Conservation (phyloP, 1,284 basidiomycete species). For the Trichosporon sp. region DNA sequence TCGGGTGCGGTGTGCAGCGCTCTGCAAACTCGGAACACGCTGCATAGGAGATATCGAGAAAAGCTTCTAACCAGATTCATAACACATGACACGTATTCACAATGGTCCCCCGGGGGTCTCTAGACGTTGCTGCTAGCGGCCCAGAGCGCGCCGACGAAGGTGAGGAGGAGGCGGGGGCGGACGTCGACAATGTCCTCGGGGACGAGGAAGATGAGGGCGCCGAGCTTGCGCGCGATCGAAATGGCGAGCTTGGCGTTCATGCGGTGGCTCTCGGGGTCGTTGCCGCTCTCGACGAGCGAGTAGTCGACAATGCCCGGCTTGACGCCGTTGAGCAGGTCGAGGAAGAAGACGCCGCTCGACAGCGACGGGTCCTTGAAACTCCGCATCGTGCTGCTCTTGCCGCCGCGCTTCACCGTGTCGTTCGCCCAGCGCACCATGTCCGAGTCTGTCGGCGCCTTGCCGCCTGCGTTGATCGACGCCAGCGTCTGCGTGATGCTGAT, state of each 20-base stretch:
- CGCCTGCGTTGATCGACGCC: slow-evolving; percentile 66
- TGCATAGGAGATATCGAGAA: neutral
- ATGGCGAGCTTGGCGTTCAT: slow-evolving; percentile 97
- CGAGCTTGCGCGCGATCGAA: slow-evolving; percentile 95
- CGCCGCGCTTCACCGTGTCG: slow-evolving; percentile 71
- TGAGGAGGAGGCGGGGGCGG: slow-evolving; percentile 66
- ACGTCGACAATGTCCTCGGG: slow-evolving; percentile 90
- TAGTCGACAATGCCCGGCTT: slow-evolving; percentile 95
- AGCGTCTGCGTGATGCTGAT: slow-evolving; percentile 88
- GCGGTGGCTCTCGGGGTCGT: slow-evolving; percentile 70
- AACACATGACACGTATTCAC: neutral
- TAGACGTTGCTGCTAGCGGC: slow-evolving; percentile 22
- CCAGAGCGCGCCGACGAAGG: slow-evolving; percentile 55
- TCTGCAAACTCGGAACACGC: neutral
- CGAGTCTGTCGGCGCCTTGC: slow-evolving; percentile 76
- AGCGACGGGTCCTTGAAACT: slow-evolving; percentile 94
- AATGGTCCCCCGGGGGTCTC: neutral
- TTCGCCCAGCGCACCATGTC: slow-evolving; percentile 98
- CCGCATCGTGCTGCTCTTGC: slow-evolving; percentile 64
- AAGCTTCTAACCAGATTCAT: slow-evolving; percentile 1
- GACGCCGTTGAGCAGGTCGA: slow-evolving; percentile 86
- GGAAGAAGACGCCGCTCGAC: slow-evolving; percentile 85
- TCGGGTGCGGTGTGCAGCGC: too few species aligned
- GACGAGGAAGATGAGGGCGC: slow-evolving; percentile 93
- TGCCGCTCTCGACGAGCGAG: slow-evolving; percentile 59